Conservation (phyloP, 192 early-diverging fungal species). For the Gaertneriomyces semiglobifer region DNA sequence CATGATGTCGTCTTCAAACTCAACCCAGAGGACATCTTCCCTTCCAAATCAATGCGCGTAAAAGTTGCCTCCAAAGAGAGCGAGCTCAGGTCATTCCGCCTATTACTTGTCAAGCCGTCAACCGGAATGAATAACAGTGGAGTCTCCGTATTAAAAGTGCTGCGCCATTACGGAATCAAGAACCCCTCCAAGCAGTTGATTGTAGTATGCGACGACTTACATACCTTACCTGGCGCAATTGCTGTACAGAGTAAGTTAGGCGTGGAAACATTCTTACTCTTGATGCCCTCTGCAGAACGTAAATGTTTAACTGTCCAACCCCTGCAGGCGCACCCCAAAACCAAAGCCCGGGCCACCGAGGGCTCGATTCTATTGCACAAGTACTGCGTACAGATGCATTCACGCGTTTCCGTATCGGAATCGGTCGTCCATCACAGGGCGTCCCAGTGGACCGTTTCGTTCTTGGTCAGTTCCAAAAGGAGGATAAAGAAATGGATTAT, state of each 20-base stretch:
- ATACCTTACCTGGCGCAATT: conserved; percentile 54
- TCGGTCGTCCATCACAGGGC: conserved; percentile 46
- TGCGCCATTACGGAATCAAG: conserved; percentile 44
- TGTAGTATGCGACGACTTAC: conserved; percentile 58
- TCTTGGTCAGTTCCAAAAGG: conserved; percentile 43
- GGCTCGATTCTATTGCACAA: conserved; percentile 48
- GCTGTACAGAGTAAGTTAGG: conserved; percentile 51
- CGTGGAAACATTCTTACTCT: background rate
- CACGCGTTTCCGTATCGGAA: conserved; percentile 53
- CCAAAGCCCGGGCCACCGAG: conserved; percentile 46
- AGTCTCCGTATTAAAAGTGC: conserved; percentile 47
- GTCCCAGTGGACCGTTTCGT: conserved; percentile 48
- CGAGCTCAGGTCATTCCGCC: conserved; percentile 44
- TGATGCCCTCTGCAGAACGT: background rate
- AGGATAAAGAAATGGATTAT: conserved; percentile 58
- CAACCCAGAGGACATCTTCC: conserved; percentile 20
- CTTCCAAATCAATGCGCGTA: background rate
- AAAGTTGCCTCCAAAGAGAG: background rate
- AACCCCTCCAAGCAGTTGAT: conserved; percentile 50
- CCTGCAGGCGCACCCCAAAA: background rate
- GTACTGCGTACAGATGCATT: conserved; percentile 49
- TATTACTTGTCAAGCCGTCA: conserved; percentile 56
- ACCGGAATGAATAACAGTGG: conserved; percentile 57
- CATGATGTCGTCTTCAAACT: conserved; percentile 48
- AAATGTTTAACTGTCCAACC: too few relatives aligned